Percentiles rank a stretch among this genome's conserved stretches.
Evolutionary conservation across 192 early-diverging fungal genomes (phyloP).

Genomic region (Coemansia sp.): DNA sequence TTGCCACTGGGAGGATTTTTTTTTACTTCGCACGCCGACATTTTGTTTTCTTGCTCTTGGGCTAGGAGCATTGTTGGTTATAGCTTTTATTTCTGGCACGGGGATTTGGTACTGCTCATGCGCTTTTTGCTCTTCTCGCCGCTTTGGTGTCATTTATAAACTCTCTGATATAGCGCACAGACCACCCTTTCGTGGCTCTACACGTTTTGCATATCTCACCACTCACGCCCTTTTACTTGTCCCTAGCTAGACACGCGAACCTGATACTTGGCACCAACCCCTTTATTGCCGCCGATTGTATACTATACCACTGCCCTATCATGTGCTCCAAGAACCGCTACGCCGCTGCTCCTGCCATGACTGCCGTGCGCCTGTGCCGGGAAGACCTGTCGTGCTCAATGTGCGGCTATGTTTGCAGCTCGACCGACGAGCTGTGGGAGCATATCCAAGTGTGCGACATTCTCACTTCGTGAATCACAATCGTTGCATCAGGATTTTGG

Average conservation of each 20-base stretch:
- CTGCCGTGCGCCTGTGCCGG: conserved; percentile 7
- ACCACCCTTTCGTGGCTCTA: conserved; percentile 14
- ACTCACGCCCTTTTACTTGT: neutral
- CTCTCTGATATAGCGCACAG: conserved; percentile 10
- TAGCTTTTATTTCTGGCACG: neutral
- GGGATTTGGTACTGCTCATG: neutral
- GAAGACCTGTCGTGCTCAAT: conserved; percentile 33
- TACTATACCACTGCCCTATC: neutral
- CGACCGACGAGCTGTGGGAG: conserved; percentile 50
- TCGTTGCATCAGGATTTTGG: neutral
- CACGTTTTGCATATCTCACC: conserved; percentile 1
- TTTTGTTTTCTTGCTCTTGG: neutral
- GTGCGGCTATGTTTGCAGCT: conserved; percentile 40
- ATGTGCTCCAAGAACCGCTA: neutral
- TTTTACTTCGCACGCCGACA: neutral
- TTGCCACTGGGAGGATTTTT: neutral
- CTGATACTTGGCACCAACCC: neutral
- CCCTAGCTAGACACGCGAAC: neutral
- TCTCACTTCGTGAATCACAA: conserved; percentile 7
- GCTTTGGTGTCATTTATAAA: neutral
- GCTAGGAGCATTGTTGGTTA: neutral
- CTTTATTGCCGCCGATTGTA: neutral
- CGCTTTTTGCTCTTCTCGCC: neutral
- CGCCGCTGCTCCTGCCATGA: neutral
- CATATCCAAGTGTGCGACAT: conserved; percentile 51